Percentiles rank a stretch among this genome's conserved stretches.
phyloP scores from a whole-genome alignment of 495 filamentous ascomycete species.

The Neurospora intermedia region DNA sequence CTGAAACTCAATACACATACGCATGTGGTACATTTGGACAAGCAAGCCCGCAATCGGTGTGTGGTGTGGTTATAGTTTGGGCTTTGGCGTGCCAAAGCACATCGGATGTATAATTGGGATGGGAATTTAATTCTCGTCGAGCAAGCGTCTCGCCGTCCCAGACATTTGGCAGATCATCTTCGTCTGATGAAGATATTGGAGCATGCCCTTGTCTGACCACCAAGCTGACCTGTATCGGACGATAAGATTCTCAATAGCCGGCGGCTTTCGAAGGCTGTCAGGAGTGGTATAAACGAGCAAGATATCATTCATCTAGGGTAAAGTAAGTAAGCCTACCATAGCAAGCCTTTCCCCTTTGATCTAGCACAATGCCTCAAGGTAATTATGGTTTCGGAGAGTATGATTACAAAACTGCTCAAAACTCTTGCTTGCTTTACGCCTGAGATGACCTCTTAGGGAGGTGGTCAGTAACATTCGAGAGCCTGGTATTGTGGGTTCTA shows the following conservation, averaged over 20 bases:
- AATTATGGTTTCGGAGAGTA: background rate
- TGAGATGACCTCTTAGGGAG: background rate
- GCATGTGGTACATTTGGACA: background rate
- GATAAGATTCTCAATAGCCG: background rate
- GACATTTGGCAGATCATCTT: background rate
- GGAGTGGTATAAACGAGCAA: background rate
- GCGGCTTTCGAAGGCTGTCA: background rate
- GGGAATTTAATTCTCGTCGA: background rate
- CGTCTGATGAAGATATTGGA: background rate
- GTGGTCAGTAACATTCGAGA: background rate
- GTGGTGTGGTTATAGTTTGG: background rate
- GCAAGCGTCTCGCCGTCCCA: background rate
- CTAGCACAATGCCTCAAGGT: background rate
- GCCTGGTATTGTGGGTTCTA: background rate
- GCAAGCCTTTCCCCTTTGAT: background rate
- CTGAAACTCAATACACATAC: background rate
- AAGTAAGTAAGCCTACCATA: background rate
- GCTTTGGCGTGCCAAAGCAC: background rate
- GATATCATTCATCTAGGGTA: background rate
- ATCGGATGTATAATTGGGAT: background rate
- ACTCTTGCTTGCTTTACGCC: background rate
- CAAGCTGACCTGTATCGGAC: background rate
- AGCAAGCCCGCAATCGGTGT: background rate
- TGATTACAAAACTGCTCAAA: background rate
- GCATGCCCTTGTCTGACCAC: background rate